These are phyloP conservation scores for Dichotomopilus funicola DNA, from an alignment of 2,329 filamentous ascomycete genomes.

Conservation along the genomic window DNA sequence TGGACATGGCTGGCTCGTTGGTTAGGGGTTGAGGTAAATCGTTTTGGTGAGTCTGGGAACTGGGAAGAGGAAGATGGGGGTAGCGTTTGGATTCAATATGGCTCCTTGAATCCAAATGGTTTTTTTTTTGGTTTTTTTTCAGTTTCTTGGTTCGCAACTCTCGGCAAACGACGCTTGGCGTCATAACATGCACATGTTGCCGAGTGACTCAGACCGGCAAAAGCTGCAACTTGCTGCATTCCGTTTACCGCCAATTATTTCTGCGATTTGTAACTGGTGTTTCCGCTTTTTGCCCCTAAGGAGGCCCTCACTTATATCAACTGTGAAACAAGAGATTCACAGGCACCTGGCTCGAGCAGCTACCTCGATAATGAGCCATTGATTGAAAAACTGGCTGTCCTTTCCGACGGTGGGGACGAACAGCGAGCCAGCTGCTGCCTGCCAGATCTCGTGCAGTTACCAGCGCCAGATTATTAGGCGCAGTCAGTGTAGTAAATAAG, in stretches of 20 bases:
- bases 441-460: conserved; percentile 85
- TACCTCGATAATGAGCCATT: too few relatives aligned
- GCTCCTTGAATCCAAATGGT: not conserved
- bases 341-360: too few relatives aligned
- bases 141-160: not conserved
- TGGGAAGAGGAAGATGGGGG: not conserved
- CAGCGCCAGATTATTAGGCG: conserved; percentile 28
- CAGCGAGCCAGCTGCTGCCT: conserved; percentile 80
- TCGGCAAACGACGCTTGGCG: not conserved
- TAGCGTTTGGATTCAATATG: not conserved
- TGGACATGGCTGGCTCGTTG: conserved; percentile 4
- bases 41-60: not conserved
- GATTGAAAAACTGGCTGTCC: conserved; percentile 64
- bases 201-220: not conserved
- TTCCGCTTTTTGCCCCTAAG: too few relatives aligned
- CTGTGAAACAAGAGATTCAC: too few relatives aligned
- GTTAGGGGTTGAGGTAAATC: not conserved
- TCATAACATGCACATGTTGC: not conserved
- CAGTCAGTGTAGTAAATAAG: too few relatives aligned
- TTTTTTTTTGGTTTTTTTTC: not conserved
- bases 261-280: not conserved
- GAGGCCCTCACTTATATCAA: too few relatives aligned
- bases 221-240: not conserved
- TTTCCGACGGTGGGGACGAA: conserved; percentile 78
- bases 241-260: too few relatives aligned